A percentile compares a stretch with the other conserved stretches of the same genome.
phyloP scores from a whole-genome alignment of 306 rosid species.

The Prunus mongolica region DNA sequence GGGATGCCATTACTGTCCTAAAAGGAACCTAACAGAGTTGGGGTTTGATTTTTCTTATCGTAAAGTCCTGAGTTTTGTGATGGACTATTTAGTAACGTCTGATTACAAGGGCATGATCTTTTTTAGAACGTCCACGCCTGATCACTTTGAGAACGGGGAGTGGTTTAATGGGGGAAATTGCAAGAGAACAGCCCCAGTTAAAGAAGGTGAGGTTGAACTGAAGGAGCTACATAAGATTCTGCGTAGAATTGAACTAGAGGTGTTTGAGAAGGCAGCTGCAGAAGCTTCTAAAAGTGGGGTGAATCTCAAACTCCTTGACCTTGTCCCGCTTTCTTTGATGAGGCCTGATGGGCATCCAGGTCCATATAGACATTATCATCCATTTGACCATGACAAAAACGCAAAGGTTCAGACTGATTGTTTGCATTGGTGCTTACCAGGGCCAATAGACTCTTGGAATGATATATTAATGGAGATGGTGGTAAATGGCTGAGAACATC shows the following conservation, averaged over 20 bases:
- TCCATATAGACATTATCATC: slow-evolving; percentile 69
- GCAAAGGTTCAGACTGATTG: slow-evolving; percentile 77
- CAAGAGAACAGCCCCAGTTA: slow-evolving; percentile 61
- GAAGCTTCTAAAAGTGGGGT: slow-evolving; percentile 58
- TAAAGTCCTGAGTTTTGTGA: slow-evolving; percentile 54
- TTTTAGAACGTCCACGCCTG: slow-evolving; percentile 85
- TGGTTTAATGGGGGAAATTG: slow-evolving; percentile 93
- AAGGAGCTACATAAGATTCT: slow-evolving; percentile 52
- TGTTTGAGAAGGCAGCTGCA: slow-evolving; percentile 44
- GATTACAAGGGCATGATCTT: slow-evolving; percentile 73
- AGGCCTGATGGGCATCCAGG: slow-evolving; percentile 99
- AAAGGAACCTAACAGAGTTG: slow-evolving; percentile 58
- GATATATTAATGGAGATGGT: slow-evolving; percentile 84
- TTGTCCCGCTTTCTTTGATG: slow-evolving; percentile 56
- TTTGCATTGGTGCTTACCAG: slow-evolving; percentile 97
- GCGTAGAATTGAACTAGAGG: slow-evolving; percentile 66
- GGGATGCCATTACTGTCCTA: slow-evolving; percentile 85
- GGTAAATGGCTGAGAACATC: slow-evolving; percentile 39
- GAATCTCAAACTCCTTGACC: slow-evolving; percentile 67
- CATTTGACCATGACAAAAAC: slow-evolving; percentile 50
- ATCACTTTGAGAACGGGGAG: slow-evolving; percentile 94
- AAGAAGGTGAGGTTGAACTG: slow-evolving; percentile 68
- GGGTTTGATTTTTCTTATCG: slow-evolving; percentile 87
- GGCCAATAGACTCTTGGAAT: slow-evolving; percentile 93
- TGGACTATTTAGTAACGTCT: slow-evolving; percentile 59